A percentile compares a stretch with the other conserved stretches of the same genome.
phyloP scores from a whole-genome alignment of 352 stramenopile species.

The Pythium myriotylum region DNA sequence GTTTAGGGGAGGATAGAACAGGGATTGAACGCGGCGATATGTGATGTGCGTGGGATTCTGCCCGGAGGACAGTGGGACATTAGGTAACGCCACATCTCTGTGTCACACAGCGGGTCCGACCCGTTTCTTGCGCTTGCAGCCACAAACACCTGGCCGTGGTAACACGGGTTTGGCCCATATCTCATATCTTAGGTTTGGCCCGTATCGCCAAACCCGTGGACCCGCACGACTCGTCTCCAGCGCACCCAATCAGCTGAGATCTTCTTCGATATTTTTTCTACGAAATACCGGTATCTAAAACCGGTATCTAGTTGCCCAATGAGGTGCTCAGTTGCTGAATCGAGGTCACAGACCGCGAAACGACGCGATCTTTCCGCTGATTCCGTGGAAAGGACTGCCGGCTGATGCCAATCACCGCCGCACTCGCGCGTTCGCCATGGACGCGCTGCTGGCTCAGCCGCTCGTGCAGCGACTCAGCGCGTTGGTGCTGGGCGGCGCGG shows the following conservation, averaged over 20 bases:
- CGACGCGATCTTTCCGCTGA: neutral
- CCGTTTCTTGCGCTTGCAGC: neutral
- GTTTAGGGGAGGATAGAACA: no score
- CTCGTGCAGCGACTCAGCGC: constrained; percentile 46
- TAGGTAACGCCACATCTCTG: neutral
- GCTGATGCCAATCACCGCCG: neutral
- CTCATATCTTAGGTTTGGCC: neutral
- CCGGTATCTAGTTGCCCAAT: no score
- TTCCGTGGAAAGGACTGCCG: neutral
- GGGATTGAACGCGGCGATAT: no score
- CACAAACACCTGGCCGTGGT: no score
- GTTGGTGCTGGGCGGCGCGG: constrained; percentile 31
- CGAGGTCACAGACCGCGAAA: neutral
- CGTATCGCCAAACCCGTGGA: no score
- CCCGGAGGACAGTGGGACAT: no score
- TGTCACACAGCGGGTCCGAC: neutral
- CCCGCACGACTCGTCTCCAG: no score
- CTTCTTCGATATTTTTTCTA: no score
- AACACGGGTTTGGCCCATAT: neutral
- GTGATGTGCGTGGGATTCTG: no score
- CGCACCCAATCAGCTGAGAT: no score
- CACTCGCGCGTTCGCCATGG: constrained; percentile 35
- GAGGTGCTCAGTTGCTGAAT: neutral
- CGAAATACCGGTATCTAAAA: no score
- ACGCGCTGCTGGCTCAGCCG: constrained; percentile 45